These are phyloP conservation scores for Casuarina glauca DNA, from an alignment of 306 rosid genomes.

Conservation along the genomic window DNA sequence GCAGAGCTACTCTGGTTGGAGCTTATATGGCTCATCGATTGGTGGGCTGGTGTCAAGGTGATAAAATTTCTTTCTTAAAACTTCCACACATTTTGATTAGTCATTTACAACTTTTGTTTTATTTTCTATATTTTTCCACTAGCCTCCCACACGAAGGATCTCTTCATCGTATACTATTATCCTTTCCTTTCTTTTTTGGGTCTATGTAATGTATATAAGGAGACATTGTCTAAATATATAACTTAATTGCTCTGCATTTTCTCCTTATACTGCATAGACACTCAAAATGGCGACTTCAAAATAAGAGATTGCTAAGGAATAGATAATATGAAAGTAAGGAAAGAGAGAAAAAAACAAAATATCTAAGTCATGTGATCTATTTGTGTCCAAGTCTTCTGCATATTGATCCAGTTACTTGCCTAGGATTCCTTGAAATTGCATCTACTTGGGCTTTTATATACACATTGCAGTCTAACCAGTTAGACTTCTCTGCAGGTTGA, in stretches of 20 bases:
- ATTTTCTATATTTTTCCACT: not conserved
- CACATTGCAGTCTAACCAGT: constrained; percentile 27
- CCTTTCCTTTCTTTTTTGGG: too few species aligned
- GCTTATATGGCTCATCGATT: constrained; percentile 81
- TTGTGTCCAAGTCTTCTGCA: constrained; percentile 7
- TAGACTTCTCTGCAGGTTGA: constrained; percentile 61
- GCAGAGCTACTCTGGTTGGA: constrained; percentile 82
- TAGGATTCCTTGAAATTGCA: not conserved
- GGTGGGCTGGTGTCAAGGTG: constrained; percentile 92
- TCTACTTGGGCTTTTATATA: constrained; percentile 18
- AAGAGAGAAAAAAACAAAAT: not conserved
- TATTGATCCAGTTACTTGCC: not conserved
- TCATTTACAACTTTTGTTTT: not conserved
- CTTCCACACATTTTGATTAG: not conserved
- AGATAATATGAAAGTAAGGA: not conserved
- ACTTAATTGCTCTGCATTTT: not conserved
- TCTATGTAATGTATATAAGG: too few species aligned
- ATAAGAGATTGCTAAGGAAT: not conserved
- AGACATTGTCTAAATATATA: too few species aligned
- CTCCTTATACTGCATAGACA: not conserved
- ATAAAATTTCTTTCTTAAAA: constrained; percentile 14
- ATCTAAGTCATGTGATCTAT: not conserved
- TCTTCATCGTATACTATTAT: not conserved
- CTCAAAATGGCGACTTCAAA: not conserved
- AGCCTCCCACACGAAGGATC: not conserved